Conservation (phyloP, 2,329 filamentous ascomycete genomes). For the Juglanconis sp. region DNA sequence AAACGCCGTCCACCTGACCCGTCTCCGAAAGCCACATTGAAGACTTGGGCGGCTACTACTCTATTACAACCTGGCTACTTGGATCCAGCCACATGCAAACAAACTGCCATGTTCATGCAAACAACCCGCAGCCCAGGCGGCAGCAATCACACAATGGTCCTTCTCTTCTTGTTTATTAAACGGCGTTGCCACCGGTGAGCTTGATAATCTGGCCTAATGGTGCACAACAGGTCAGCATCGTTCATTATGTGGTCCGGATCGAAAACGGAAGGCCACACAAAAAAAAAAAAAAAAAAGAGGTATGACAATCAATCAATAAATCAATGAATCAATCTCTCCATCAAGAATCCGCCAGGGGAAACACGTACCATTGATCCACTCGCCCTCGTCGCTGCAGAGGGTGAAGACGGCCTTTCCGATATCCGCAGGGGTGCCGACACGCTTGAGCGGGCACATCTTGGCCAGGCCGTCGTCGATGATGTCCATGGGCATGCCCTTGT, state of each 20-base stretch:
- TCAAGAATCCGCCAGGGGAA: neutral
- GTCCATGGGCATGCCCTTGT: constrained; percentile 47
- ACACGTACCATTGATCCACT: constrained; percentile 62
- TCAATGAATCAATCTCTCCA: no score
- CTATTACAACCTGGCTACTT: neutral
- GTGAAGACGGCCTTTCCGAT: constrained; percentile 56
- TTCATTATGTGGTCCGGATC: neutral
- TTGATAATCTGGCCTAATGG: constrained; percentile 36
- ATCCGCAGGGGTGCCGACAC: constrained; percentile 56
- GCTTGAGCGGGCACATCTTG: constrained; percentile 55
- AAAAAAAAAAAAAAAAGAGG: neutral
- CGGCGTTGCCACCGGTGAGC: constrained; percentile 34
- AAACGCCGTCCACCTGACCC: neutral
- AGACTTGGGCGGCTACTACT: neutral
- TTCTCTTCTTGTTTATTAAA: constrained; percentile 18
- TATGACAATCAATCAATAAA: neutral
- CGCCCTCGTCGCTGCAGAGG: constrained; percentile 54
- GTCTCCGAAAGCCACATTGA: neutral
- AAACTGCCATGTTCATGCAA: neutral
- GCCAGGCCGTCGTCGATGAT: constrained; percentile 54
- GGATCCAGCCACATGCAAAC: neutral
- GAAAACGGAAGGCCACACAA: neutral
- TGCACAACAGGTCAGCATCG: constrained; percentile 2
- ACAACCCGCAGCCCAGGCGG: neutral
- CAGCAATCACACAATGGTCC: neutral